phyloP scores from a whole-genome alignment of 441 rosid species.

The Gossypium schwendimanii region DNA sequence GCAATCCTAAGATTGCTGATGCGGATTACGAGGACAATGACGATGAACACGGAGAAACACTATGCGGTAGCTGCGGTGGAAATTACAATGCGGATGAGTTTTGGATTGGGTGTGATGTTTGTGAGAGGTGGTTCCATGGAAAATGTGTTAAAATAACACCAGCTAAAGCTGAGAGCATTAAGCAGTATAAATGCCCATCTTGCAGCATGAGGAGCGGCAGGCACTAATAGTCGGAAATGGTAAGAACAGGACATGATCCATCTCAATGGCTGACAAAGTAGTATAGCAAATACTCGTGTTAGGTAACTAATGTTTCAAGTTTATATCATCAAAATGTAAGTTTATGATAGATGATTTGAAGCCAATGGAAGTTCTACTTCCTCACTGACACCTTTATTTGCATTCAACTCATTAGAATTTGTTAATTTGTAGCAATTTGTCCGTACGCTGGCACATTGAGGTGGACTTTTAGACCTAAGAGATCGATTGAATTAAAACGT shows the following conservation, averaged over 20 bases:
- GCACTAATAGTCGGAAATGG: conserved; percentile 26
- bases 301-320: conserved; percentile 18
- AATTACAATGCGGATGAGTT: conserved; percentile 48
- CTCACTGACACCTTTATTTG: conserved; percentile 17
- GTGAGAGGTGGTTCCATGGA: conserved; percentile 62
- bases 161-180: conserved; percentile 48
- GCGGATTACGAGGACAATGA: conserved; percentile 39
- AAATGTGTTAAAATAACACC: conserved; percentile 60
- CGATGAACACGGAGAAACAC: conserved; percentile 55
- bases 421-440: conserved; percentile 9
- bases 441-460: too few relatives aligned
- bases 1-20: conserved; percentile 41
- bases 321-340: conserved; percentile 11
- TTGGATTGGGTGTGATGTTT: conserved; percentile 54
- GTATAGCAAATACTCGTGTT: conserved; percentile 19
- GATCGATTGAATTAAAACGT: too few relatives aligned
- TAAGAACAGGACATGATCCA: background rate
- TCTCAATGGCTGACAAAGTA: conserved; percentile 18
- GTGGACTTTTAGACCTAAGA: too few relatives aligned
- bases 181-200: conserved; percentile 57
- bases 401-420: conserved; percentile 19
- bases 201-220: conserved; percentile 57
- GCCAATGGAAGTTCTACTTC: conserved; percentile 14
- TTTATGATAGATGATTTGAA: conserved; percentile 22
- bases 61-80: conserved; percentile 49